A percentile compares a stretch with the other conserved stretches of the same genome.
These are phyloP conservation scores for Neurospora sp. DNA, from an alignment of 495 filamentous ascomycete species.

Conservation along the genomic window DNA sequence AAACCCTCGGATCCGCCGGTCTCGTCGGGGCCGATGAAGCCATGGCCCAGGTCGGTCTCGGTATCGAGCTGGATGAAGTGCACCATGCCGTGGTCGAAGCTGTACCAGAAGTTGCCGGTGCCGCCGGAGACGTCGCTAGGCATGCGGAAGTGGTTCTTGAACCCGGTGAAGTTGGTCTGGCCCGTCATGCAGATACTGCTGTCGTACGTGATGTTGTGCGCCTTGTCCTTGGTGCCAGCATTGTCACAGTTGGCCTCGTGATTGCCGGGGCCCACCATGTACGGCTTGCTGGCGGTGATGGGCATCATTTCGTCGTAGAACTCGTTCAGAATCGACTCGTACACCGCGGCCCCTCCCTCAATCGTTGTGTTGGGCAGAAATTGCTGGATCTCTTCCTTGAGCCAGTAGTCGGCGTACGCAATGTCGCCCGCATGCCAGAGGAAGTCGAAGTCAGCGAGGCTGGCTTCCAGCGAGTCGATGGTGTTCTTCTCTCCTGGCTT, in stretches of 20 bases:
- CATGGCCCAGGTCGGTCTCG: slow-evolving; percentile 43
- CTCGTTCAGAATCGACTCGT: slow-evolving; percentile 44
- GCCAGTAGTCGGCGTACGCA: slow-evolving; percentile 44
- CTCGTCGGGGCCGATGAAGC: slow-evolving; percentile 23
- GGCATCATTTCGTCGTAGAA: slow-evolving; percentile 42
- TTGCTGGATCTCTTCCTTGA: slow-evolving; percentile 29
- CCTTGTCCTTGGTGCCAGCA: slow-evolving; percentile 9
- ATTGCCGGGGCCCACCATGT: slow-evolving; percentile 40
- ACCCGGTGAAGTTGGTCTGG: slow-evolving; percentile 46
- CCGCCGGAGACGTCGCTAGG: slow-evolving; percentile 30
- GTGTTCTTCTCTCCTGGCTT: slow-evolving; percentile 25
- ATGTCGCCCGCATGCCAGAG: slow-evolving; percentile 33
- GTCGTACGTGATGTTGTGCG: background rate
- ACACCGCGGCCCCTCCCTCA: slow-evolving; percentile 17
- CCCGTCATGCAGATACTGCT: slow-evolving; percentile 36
- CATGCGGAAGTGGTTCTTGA: slow-evolving; percentile 43
- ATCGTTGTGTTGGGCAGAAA: slow-evolving; percentile 20
- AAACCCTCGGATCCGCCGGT: slow-evolving; percentile 16
- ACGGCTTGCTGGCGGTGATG: slow-evolving; percentile 34
- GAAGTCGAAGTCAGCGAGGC: slow-evolving; percentile 21
- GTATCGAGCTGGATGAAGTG: slow-evolving; percentile 42
- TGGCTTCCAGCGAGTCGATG: slow-evolving; percentile 21
- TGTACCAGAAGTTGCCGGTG: slow-evolving; percentile 48
- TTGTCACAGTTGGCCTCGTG: slow-evolving; percentile 44
- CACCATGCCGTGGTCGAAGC: slow-evolving; percentile 45